Base-by-base conservation (phyloP, 306 rosid genomes). In the Nissolia schottii region DNA sequence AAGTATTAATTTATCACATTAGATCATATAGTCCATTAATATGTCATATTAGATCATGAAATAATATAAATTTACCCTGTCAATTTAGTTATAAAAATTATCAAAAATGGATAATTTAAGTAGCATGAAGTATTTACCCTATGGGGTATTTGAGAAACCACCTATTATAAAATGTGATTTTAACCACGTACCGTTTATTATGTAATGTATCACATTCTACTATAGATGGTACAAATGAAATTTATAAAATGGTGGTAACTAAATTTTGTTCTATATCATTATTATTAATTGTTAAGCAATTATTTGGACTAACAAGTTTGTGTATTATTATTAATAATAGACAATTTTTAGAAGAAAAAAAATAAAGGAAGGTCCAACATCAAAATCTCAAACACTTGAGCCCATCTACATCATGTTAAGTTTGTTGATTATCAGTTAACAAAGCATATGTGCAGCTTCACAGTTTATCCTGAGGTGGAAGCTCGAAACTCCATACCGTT, bases 391-490 rank as follows among this genome's bases (percentile, higher is more conserved):
- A 7, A 18, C 25, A 1, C 24, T 48, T 37, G 7, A 27, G 49
- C 71, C 41, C 38, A n/a, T 59, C 38, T 46, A 14, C 14, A 67
- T 64, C 57, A 57, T 35, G 61, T 31, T 48, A 5, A 19, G 23
- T 48, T 59, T 74, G 59, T 65, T 70, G 22, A 46, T 41, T 64
- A 64, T 61, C 58, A 32, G 46, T 74, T 75, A 55, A 73, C 43
- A 65, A 49, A 75, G 58, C 46, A 57, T 57, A 4, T 73, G 29
- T 85, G 81, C 90, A 93, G 98, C 81, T 93, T 89, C 81, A 80
- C 80, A 63, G 89, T 87, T 72, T 89, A 86, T 86, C 98, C 97
- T 15, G 97, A 91, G 83, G 80, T 93, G 71, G 97, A 93, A 84
- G 89, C 96, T 38, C 88, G 98, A 85, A 93, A 89, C 85, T 85